Evolutionary conservation across 1,139 yeast species (phyloP), one percentile per base, ranked within the genome.

Genomic region (Yamadazyma spencermartinsiae): DNA sequence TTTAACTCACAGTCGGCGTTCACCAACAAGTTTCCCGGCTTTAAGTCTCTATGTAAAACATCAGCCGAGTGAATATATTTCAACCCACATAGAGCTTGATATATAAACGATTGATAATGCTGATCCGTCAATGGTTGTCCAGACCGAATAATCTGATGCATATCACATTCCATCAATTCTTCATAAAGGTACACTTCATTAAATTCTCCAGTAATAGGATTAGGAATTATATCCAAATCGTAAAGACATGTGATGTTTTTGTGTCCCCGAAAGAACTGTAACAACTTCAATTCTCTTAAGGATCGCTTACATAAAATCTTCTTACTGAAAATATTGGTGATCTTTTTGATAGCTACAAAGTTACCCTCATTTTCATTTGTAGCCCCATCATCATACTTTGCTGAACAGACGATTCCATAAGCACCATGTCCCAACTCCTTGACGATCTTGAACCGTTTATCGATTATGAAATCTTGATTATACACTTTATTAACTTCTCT

Each of bases 381-480:
- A 2, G 42, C 37, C 11, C 83, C 85, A 38, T 82, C 87, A 41
- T 86, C 92, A 61, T 90, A 90, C 54, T 80, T 79, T 23, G 98
- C 98, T 1, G 96, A 86, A 55, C 96, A 92, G 4, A 92, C 98
- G 5, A 90, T 81, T 23, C 98, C 98, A 57, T 92, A 92, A 1
- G 98, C 97, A 3, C 98, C 98, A 54, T 90, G 96, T 19, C 98
- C 98, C 35, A 92, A 74, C 53, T 89, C 96, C 54, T 89, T 87
- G 44, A 87, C 86, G 49, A 92, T 75, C 56, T 86, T 84, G 62
- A 89, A 87, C 42, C 95, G 70, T 50, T 79, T 79, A 61, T 89
- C 96, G 42, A 90, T 88, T 35, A 88, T 79, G 59, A 90, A 90
- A 54, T 87, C 95, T 63, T 89, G 97, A 58, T 86, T 85, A 63